phyloP scores from a whole-genome alignment of 1,284 basidiomycete genomes.

The Abortiporus biennis region DNA sequence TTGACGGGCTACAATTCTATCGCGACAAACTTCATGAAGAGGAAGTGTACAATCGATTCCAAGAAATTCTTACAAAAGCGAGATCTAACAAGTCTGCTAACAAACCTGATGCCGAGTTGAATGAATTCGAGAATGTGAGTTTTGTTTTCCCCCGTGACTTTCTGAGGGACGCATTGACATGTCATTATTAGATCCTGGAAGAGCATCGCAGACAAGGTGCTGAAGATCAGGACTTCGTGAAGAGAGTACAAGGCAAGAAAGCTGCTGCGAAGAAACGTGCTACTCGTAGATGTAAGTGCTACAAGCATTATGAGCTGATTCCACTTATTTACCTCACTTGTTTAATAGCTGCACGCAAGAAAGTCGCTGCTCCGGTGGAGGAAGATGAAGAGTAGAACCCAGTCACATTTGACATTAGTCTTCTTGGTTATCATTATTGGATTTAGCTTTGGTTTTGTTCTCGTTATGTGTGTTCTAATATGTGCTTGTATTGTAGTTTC shows the following conservation, averaged over 20 bases:
- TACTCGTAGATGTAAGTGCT: slow-evolving; percentile 32
- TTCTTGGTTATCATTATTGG: too few relatives aligned
- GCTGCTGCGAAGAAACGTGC: slow-evolving; percentile 70
- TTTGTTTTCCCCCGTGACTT: slow-evolving; percentile 10
- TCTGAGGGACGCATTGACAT: slow-evolving; percentile 6
- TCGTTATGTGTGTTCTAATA: too few relatives aligned
- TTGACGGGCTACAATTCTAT: slow-evolving; percentile 88
- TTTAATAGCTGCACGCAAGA: slow-evolving; percentile 10
- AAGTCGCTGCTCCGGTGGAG: not conserved
- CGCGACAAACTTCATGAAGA: slow-evolving; percentile 94
- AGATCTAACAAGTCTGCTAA: slow-evolving; percentile 82
- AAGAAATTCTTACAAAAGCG: slow-evolving; percentile 84
- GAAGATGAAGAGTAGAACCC: slow-evolving; percentile 6
- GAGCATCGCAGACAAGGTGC: slow-evolving; percentile 81
- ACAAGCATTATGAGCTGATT: not conserved
- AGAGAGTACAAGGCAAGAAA: slow-evolving; percentile 76
- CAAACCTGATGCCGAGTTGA: slow-evolving; percentile 84
- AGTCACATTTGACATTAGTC: too few relatives aligned
- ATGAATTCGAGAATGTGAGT: slow-evolving; percentile 80
- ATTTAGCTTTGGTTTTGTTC: too few relatives aligned
- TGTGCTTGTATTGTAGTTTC: too few relatives aligned
- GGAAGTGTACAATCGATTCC: slow-evolving; percentile 79
- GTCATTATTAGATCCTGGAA: slow-evolving; percentile 61
- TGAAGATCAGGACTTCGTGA: slow-evolving; percentile 87
- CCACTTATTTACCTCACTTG: not conserved